phyloP scores from a whole-genome alignment of 805 yeast genomes.

The Metschnikowia vanudenii region DNA sequence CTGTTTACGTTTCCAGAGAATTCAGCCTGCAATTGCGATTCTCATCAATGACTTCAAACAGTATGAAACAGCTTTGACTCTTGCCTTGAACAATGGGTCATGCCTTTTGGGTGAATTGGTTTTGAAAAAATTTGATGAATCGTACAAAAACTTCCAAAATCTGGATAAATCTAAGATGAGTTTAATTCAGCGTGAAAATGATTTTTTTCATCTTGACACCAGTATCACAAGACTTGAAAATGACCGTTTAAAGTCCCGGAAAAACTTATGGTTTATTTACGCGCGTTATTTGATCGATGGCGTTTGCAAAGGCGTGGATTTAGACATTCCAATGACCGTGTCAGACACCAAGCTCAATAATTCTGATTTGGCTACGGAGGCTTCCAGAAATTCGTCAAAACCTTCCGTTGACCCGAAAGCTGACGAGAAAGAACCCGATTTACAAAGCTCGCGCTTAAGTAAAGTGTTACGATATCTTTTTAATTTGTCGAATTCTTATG shows the following conservation, averaged over 20 bases:
- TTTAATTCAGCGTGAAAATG: not conserved
- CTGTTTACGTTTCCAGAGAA: conserved; percentile 58
- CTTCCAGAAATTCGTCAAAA: not conserved
- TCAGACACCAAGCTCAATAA: not conserved
- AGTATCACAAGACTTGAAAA: conserved; percentile 36
- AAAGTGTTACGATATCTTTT: conserved; percentile 32
- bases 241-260: conserved; percentile 46
- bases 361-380: not conserved
- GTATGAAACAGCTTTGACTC: conserved; percentile 75
- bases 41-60: conserved; percentile 61
- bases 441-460: conserved; percentile 21
- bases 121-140: conserved; percentile 32
- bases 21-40: conserved; percentile 69
- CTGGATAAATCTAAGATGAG: not conserved
- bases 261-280: conserved; percentile 71
- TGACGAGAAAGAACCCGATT: not conserved
- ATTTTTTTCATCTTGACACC: conserved; percentile 8
- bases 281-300: conserved; percentile 47
- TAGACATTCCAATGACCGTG: not conserved
- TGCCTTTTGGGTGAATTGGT: conserved; percentile 51
- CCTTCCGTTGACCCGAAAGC: not conserved
- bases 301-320: conserved; percentile 20
- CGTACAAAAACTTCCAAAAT: conserved; percentile 6
- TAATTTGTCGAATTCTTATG: conserved; percentile 26
- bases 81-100: conserved; percentile 65